Evolutionary conservation across 208 protist genomes (phyloP).

Genomic region (Porcisia deanei): DNA sequence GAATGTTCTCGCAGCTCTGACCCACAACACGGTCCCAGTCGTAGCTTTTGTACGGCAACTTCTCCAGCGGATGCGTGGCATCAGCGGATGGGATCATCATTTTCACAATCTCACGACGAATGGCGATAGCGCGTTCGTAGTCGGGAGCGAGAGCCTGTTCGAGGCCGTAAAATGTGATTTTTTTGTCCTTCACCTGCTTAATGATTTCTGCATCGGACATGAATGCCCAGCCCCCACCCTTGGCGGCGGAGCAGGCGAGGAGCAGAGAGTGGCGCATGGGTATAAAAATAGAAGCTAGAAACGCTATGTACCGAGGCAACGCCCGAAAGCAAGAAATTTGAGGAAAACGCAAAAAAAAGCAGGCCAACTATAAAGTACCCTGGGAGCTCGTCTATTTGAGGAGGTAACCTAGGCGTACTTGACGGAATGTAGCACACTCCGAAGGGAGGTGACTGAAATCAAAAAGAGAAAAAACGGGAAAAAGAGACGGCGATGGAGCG

Average conservation of each 20-base stretch:
- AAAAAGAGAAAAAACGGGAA: background rate
- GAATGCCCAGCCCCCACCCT: conserved; percentile 47
- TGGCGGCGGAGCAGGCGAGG: conserved; percentile 28
- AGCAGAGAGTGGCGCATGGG: conserved; percentile 31
- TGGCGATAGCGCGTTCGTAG: conserved; percentile 84
- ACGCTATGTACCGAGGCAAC: background rate
- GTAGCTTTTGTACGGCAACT: conserved; percentile 89
- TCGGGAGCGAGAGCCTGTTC: conserved; percentile 86
- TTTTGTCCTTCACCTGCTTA: conserved; percentile 65
- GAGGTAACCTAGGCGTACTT: background rate
- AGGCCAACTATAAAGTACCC: background rate
- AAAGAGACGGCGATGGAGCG: background rate
- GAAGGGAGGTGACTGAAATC: background rate
- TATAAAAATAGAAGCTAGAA: background rate
- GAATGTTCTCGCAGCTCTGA: conserved; percentile 96
- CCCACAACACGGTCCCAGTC: conserved; percentile 92
- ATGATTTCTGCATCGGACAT: conserved; percentile 77
- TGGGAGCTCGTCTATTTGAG: too few relatives aligned
- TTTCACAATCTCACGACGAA: conserved; percentile 84
- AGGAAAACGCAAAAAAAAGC: background rate
- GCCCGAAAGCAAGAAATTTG: background rate
- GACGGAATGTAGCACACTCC: background rate
- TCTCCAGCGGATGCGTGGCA: conserved; percentile 49
- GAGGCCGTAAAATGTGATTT: conserved; percentile 85
- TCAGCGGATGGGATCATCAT: conserved; percentile 35